These are phyloP conservation scores for Thamnidium elegans DNA, from an alignment of 192 early-diverging fungal genomes.

Conservation along the genomic window DNA sequence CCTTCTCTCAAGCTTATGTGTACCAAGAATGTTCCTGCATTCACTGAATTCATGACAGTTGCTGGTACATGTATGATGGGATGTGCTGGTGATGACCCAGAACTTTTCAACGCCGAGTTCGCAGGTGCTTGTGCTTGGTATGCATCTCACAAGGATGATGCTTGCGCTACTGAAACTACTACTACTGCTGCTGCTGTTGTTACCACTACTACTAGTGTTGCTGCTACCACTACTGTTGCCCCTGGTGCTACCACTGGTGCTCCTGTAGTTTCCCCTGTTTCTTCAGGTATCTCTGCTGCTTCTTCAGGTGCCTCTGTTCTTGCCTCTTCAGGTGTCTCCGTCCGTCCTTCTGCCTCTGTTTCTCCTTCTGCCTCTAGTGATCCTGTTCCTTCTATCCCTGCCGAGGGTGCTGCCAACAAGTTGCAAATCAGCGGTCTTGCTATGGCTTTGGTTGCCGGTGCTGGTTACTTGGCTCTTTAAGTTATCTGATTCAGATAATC, in stretches of 20 bases:
- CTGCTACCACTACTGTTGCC: too few species aligned
- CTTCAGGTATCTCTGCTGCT: background rate
- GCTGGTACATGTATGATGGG: constrained; percentile 29
- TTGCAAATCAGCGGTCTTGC: background rate
- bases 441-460: background rate
- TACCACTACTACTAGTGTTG: background rate
- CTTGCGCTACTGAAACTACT: background rate
- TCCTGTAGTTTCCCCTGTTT: constrained; percentile 27
- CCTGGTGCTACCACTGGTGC: constrained; percentile 4
- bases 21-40: constrained; percentile 19
- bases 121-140: constrained; percentile 25
- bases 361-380: background rate
- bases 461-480: background rate
- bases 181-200: background rate
- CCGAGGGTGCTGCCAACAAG: background rate
- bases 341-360: background rate
- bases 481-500: background rate
- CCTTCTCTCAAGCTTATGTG: constrained; percentile 26
- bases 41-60: constrained; percentile 23
- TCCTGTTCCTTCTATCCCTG: background rate
- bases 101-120: constrained; percentile 21
- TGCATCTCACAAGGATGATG: constrained; percentile 3
- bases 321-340: too few species aligned
- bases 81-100: constrained; percentile 25
- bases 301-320: background rate